phyloP scores from a whole-genome alignment of 371 early-diverging fungal species.

The Vairimorpha ceranae region DNA sequence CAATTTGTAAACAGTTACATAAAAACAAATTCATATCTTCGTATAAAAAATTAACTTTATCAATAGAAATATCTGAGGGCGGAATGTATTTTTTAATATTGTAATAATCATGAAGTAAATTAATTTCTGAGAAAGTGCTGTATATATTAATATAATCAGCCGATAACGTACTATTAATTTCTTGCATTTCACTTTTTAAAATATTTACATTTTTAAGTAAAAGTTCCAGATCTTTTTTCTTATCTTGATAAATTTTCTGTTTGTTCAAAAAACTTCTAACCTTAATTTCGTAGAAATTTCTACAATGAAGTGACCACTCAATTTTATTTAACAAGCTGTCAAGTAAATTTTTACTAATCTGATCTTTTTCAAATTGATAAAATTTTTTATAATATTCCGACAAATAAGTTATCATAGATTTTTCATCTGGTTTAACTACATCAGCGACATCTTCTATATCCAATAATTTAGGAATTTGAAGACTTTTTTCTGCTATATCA shows the following conservation, averaged over 20 bases:
- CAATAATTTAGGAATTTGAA: constrained; percentile 75
- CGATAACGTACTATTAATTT: neutral
- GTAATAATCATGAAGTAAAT: constrained; percentile 24
- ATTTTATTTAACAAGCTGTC: constrained; percentile 15
- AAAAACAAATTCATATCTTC: neutral
- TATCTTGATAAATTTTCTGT: constrained; percentile 7
- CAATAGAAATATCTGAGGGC: constrained; percentile 31
- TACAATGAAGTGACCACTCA: constrained; percentile 25
- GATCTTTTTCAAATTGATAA: constrained; percentile 22
- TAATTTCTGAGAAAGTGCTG: constrained; percentile 19
- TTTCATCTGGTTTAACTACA: constrained; percentile 78
- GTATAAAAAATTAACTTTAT: constrained; percentile 8
- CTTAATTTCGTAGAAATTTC: constrained; percentile 35
- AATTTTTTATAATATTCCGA: constrained; percentile 72
- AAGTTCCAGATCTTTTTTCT: constrained; percentile 12
- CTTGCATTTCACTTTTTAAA: constrained; percentile 1
- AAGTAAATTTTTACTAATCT: neutral
- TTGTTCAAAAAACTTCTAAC: constrained; percentile 15
- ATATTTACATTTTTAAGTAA: constrained; percentile 12
- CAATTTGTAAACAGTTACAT: neutral
- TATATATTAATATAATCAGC: constrained; percentile 18
- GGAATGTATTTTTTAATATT: constrained; percentile 37
- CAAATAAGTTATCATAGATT: constrained; percentile 92
- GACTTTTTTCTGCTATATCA: constrained; percentile 75
- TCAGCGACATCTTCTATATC: constrained; percentile 89